phyloP scores from a whole-genome alignment of 2,329 filamentous ascomycete species.

The Myriosclerotinia duriaeana region DNA sequence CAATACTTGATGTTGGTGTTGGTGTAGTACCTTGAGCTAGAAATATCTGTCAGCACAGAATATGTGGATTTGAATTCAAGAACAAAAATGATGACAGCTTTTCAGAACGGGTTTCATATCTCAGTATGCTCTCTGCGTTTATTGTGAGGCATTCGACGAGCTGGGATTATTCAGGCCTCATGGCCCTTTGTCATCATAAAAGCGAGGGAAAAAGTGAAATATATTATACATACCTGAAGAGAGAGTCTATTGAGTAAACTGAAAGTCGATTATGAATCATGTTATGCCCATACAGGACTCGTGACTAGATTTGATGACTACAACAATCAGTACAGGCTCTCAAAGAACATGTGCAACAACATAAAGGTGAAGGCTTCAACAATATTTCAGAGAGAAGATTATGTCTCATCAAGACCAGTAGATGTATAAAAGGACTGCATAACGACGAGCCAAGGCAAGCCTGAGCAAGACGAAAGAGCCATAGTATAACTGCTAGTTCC shows the following conservation, averaged over 20 bases:
- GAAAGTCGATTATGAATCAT: not conserved
- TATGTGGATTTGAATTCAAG: not conserved
- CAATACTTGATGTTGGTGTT: too few species aligned
- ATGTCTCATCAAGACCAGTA: slow-evolving; percentile 49
- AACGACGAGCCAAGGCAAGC: slow-evolving; percentile 34
- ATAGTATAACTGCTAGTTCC: slow-evolving; percentile 52
- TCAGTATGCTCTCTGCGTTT: slow-evolving; percentile 81
- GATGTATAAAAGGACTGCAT: slow-evolving; percentile 36
- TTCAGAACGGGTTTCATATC: slow-evolving; percentile 58
- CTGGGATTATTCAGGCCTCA: slow-evolving; percentile 96
- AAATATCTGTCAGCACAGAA: not conserved
- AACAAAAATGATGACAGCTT: slow-evolving; percentile 1
- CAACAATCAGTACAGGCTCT: slow-evolving; percentile 3
- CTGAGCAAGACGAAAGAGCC: slow-evolving; percentile 40
- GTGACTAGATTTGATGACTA: not conserved
- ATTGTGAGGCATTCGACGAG: slow-evolving; percentile 90
- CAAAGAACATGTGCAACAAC: not conserved
- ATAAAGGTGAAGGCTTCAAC: not conserved
- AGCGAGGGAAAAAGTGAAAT: slow-evolving; percentile 37
- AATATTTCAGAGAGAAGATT: slow-evolving; percentile 54
- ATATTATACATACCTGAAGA: slow-evolving; percentile 4
- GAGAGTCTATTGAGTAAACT: not conserved
- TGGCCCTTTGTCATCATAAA: slow-evolving; percentile 98
- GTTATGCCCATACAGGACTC: not conserved
- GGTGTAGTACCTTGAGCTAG: not conserved